phyloP scores from a whole-genome alignment of 31 red algal genomes.

The Bonnemaisonia californica region DNA sequence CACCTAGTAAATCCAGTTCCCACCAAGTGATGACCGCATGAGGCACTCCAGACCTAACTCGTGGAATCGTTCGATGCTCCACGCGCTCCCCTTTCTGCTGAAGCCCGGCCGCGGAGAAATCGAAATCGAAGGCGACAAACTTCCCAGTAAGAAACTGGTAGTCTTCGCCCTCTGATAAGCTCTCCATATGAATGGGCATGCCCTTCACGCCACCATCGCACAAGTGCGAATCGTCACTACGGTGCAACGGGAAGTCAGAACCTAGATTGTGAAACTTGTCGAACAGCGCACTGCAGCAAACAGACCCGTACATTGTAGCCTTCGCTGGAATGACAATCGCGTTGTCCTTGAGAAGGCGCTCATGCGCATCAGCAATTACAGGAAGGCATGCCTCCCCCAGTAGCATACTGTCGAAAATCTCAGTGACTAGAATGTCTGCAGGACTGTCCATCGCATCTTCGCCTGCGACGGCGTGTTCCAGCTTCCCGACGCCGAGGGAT shows the following conservation, averaged over 20 bases:
- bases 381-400: slow-evolving; percentile 58
- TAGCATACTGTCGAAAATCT: slow-evolving; percentile 73
- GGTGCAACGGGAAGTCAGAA: slow-evolving; percentile 52
- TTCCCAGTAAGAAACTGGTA: slow-evolving; percentile 37
- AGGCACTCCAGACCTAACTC: slow-evolving; percentile 23
- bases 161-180: slow-evolving; percentile 24
- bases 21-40: slow-evolving; percentile 63
- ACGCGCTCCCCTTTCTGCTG: slow-evolving; percentile 1
- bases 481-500: not conserved
- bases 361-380: slow-evolving; percentile 49
- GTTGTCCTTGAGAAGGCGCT: slow-evolving; percentile 17
- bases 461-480: not conserved
- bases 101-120: slow-evolving; percentile 29
- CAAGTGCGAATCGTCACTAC: slow-evolving; percentile 2
- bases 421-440: slow-evolving; percentile 59
- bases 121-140: slow-evolving; percentile 51
- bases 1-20: slow-evolving; percentile 56
- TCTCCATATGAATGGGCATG: slow-evolving; percentile 59
- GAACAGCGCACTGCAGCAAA: slow-evolving; percentile 41
- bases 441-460: not conserved
- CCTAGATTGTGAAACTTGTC: slow-evolving; percentile 43
- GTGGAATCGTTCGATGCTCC: not conserved
- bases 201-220: slow-evolving; percentile 37
- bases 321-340: slow-evolving; percentile 52
- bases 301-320: slow-evolving; percentile 40